Evolutionary conservation across 495 filamentous ascomycete genomes (phyloP).

Genomic region (Hypoxylon intermedium): DNA sequence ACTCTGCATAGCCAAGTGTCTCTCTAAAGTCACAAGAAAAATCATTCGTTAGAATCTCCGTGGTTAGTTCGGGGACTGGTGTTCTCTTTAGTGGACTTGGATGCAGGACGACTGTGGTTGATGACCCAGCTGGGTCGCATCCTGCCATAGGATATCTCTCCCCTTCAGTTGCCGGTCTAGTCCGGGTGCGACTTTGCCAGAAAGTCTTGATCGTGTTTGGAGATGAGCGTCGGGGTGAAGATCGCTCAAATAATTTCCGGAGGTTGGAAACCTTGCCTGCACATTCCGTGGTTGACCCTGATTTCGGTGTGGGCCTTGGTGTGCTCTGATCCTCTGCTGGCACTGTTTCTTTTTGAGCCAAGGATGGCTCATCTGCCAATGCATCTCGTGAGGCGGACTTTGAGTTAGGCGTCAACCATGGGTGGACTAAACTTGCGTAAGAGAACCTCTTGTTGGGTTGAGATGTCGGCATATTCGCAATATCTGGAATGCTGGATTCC

Average conservation of each 20-base stretch:
- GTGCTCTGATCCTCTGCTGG: neutral
- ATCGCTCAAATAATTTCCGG: slow-evolving; percentile 41
- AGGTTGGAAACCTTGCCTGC: slow-evolving; percentile 38
- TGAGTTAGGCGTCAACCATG: neutral
- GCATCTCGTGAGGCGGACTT: slow-evolving; percentile 1
- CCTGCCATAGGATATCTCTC: slow-evolving; percentile 12
- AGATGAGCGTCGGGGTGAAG: slow-evolving; percentile 21
- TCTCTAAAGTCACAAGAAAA: slow-evolving; percentile 39
- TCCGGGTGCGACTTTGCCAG: slow-evolving; percentile 20
- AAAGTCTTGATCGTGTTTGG: slow-evolving; percentile 22
- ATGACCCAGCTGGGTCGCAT: slow-evolving; percentile 20
- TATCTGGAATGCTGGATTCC: neutral
- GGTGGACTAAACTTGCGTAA: slow-evolving; percentile 1
- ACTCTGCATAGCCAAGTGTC: slow-evolving; percentile 10
- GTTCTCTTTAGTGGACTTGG: slow-evolving; percentile 18
- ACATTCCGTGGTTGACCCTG: slow-evolving; percentile 1
- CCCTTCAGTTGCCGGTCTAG: slow-evolving; percentile 14
- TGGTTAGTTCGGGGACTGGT: slow-evolving; percentile 34
- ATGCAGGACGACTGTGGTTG: slow-evolving; percentile 31
- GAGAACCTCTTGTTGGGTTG: neutral
- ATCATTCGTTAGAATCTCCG: slow-evolving; percentile 37
- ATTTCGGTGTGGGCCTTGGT: neutral
- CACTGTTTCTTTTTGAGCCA: neutral
- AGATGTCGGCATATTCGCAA: neutral
- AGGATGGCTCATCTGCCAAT: neutral